phyloP scores from a whole-genome alignment of 345 rosid species.

The Isatis tinctoria region DNA sequence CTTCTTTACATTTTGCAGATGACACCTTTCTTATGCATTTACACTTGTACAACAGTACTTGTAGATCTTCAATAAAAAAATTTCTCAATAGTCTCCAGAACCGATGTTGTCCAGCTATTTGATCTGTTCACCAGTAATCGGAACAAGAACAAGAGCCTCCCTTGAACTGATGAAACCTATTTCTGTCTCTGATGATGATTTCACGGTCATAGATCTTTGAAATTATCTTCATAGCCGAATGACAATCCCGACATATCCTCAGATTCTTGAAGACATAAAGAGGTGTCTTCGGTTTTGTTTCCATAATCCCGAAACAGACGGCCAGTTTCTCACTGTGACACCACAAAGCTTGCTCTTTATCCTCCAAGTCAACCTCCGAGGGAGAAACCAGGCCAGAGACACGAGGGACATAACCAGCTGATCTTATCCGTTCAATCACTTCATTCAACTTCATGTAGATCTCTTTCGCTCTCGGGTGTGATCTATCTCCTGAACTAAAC shows the following conservation, averaged over 20 bases:
- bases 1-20: neutral
- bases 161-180: conserved; percentile 72
- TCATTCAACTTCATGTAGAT: conserved; percentile 51
- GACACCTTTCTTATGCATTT: conserved; percentile 1
- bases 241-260: conserved; percentile 75
- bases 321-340: conserved; percentile 83
- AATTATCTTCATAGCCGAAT: conserved; percentile 60
- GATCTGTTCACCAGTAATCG: conserved; percentile 61
- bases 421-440: conserved; percentile 53
- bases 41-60: neutral
- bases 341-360: conserved; percentile 69
- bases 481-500: conserved; percentile 70
- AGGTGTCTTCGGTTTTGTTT: conserved; percentile 48
- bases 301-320: conserved; percentile 64
- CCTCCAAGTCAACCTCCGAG: conserved; percentile 45
- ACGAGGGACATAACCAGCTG: conserved; percentile 59
- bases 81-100: neutral
- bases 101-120: neutral
- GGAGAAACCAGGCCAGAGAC: conserved; percentile 37
- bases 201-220: conserved; percentile 58
- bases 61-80: neutral
- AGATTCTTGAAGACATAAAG: conserved; percentile 67
- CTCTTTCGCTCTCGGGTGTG: conserved; percentile 49
- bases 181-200: conserved; percentile 71
- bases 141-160: conserved; percentile 76